phyloP scores from a whole-genome alignment of 108 stramenopile genomes.

The Cyclotella sp. region DNA sequence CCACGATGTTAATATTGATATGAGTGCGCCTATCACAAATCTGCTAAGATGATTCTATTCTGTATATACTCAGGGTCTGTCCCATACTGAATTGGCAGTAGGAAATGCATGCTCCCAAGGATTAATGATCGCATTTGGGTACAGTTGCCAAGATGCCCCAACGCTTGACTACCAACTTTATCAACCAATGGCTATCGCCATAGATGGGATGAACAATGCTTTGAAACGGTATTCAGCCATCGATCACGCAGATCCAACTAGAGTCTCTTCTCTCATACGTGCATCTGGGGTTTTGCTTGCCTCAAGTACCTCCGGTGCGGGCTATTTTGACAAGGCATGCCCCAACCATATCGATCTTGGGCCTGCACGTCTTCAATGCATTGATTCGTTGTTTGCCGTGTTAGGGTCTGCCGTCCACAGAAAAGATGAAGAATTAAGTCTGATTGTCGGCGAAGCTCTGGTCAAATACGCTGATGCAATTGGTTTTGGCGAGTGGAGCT shows the following conservation, averaged over 20 bases:
- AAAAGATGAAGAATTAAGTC: constrained; percentile 80
- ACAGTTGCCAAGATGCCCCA: constrained; percentile 61
- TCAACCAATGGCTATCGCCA: constrained; percentile 45
- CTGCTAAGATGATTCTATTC: not conserved
- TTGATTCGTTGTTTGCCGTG: constrained; percentile 65
- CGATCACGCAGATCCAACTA: constrained; percentile 62
- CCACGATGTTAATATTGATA: not conserved
- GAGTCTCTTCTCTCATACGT: constrained; percentile 54
- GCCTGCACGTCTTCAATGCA: constrained; percentile 56
- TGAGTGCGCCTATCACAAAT: not conserved
- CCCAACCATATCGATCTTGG: constrained; percentile 39
- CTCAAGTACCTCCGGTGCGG: constrained; percentile 61
- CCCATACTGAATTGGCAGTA: constrained; percentile 63
- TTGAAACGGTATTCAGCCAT: constrained; percentile 65
- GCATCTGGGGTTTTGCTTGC: constrained; percentile 69
- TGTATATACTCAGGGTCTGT: constrained; percentile 22
- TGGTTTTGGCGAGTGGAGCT: constrained; percentile 48
- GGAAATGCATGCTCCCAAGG: constrained; percentile 71
- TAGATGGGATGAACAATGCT: constrained; percentile 48
- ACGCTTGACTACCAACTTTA: constrained; percentile 46
- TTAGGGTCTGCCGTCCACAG: constrained; percentile 71
- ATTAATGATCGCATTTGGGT: constrained; percentile 66
- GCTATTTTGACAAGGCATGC: constrained; percentile 6
- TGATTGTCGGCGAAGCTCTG: constrained; percentile 80
- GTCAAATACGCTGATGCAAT: constrained; percentile 64